Percentiles rank a stretch among this genome's conserved stretches.
Evolutionary conservation across 148 eudicot genomes (phyloP).

Genomic region (Rhododendron kiyosumense): DNA sequence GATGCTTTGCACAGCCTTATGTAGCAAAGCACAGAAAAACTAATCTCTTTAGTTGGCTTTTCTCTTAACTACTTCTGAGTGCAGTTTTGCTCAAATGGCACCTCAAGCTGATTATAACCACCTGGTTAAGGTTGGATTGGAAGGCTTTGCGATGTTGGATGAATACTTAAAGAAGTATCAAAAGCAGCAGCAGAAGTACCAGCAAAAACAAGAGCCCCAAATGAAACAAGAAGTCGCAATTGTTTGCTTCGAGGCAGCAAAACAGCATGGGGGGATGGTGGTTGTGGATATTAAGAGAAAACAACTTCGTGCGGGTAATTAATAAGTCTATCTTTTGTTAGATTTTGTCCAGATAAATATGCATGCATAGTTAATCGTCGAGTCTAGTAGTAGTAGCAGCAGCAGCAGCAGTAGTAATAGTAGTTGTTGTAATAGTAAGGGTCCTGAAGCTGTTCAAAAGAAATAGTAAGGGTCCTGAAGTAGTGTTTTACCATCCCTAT

Average conservation of each 20-base stretch:
- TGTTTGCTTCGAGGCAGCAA: not conserved
- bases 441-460: not conserved
- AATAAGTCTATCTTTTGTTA: not conserved
- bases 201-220: not conserved
- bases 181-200: not conserved
- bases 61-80: not conserved
- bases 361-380: not conserved
- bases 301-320: not conserved
- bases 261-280: not conserved
- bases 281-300: not conserved
- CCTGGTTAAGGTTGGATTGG: not conserved
- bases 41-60: not conserved
- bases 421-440: not conserved
- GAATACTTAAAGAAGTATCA: not conserved
- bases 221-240: not conserved
- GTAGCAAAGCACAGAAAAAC: not conserved
- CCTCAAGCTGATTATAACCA: not conserved
- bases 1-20: not conserved
- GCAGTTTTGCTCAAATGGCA: not conserved
- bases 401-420: not conserved
- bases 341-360: not conserved
- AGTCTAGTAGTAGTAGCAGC: not conserved
- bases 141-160: not conserved
- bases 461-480: not conserved
- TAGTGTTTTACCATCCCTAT: not conserved